These are phyloP conservation scores for Microthlaspi erraticum DNA, from an alignment of 345 rosid species.

Conservation along the genomic window DNA sequence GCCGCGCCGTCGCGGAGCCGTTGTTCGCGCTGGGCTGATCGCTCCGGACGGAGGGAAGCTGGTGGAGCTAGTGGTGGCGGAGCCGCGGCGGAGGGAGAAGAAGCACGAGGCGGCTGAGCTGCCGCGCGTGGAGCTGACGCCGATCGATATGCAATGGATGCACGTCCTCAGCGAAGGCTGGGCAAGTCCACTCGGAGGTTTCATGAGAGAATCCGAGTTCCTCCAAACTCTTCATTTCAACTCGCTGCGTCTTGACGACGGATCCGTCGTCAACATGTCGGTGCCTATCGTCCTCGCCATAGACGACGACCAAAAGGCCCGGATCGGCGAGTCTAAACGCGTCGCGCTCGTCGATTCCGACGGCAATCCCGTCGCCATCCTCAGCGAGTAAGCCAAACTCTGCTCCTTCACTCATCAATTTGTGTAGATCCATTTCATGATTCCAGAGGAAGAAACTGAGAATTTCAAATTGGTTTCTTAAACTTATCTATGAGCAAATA, in stretches of 20 bases:
- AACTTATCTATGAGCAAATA: background rate
- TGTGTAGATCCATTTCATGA: background rate
- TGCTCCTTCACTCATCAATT: background rate
- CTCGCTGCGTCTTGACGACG: conserved; percentile 88
- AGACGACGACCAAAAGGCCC: conserved; percentile 73
- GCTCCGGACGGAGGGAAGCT: conserved; percentile 92
- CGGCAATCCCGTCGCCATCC: conserved; percentile 68
- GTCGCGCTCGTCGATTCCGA: conserved; percentile 81
- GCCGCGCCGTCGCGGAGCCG: conserved; percentile 31
- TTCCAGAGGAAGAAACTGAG: background rate
- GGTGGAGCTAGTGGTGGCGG: conserved; percentile 67
- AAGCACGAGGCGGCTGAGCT: conserved; percentile 63
- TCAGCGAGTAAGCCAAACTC: conserved; percentile 66
- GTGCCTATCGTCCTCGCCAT: conserved; percentile 91
- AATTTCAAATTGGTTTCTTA: background rate
- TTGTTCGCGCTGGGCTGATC: conserved; percentile 65
- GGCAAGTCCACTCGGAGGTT: conserved; percentile 96
- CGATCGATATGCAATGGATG: conserved; percentile 87
- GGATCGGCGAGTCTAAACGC: conserved; percentile 65
- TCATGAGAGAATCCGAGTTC: conserved; percentile 99
- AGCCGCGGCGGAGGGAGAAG: conserved; percentile 58
- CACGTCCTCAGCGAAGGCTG: conserved; percentile 99
- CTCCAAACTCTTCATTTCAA: conserved; percentile 99
- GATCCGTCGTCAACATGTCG: conserved; percentile 95
- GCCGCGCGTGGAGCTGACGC: conserved; percentile 68